Evolutionary conservation across 805 yeast genomes (phyloP).

Genomic region (Alloascoidea hylecoeti): DNA sequence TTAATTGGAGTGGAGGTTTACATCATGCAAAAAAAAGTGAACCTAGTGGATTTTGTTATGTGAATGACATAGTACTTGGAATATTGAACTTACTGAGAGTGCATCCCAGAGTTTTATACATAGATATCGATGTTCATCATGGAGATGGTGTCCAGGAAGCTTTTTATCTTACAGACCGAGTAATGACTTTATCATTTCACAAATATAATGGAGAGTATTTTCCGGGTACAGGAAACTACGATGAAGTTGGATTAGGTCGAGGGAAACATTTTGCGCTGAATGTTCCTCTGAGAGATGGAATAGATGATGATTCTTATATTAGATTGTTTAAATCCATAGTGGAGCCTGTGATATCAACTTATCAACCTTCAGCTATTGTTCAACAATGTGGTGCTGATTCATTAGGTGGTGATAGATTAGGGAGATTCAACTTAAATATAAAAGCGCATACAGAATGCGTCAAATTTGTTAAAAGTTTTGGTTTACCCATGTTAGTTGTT

Average conservation of each 20-base stretch:
- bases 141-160: conserved; percentile 99
- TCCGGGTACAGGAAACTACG: conserved; percentile 84
- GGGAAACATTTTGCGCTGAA: conserved; percentile 78
- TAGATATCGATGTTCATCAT: conserved; percentile 91
- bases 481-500: conserved; percentile 80
- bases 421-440: conserved; percentile 90
- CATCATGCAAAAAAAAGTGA: conserved; percentile 94
- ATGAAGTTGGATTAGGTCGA: conserved; percentile 72
- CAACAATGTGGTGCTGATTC: conserved; percentile 98
- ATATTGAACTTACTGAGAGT: conserved; percentile 73
- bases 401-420: conserved; percentile 86
- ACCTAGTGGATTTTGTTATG: conserved; percentile 91
- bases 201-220: conserved; percentile 83
- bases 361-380: conserved; percentile 93
- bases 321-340: conserved; percentile 58
- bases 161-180: conserved; percentile 86
- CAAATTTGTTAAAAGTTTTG: conserved; percentile 70
- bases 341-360: conserved; percentile 76
- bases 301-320: conserved; percentile 71
- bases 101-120: conserved; percentile 85
- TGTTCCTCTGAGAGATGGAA: conserved; percentile 85
- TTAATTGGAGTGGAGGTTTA: conserved; percentile 93
- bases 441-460: conserved; percentile 95
- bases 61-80: conserved; percentile 86
- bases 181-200: conserved; percentile 93